These are phyloP conservation scores for Ramularia collo-cygni DNA, from an alignment of 2,329 filamentous ascomycete genomes.

Conservation along the genomic window DNA sequence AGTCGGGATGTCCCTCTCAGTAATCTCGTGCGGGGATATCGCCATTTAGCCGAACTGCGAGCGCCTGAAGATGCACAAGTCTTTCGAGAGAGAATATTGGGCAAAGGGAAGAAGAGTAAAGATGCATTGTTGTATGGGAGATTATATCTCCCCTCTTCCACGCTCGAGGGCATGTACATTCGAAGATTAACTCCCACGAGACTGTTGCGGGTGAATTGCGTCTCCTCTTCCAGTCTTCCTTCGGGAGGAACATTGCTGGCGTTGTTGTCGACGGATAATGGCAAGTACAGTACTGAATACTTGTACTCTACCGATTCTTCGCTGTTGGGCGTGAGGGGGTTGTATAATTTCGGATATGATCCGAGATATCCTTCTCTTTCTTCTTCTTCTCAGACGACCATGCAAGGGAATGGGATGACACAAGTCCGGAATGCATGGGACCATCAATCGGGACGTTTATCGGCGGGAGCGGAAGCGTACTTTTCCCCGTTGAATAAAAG, in stretches of 20 bases:
- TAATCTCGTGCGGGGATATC: conserved; percentile 73
- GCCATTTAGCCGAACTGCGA: conserved; percentile 63
- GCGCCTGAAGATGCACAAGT: conserved; percentile 44
- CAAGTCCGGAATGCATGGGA: too few relatives aligned
- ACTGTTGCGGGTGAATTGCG: conserved; percentile 72
- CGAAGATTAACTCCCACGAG: conserved; percentile 69
- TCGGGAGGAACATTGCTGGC: conserved; percentile 72
- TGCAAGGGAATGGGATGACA: too few relatives aligned
- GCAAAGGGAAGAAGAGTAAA: conserved; percentile 44
- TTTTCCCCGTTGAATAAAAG: conserved; percentile 94
- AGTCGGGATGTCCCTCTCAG: conserved; percentile 71
- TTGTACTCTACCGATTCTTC: conserved; percentile 90
- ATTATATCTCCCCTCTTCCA: conserved; percentile 75
- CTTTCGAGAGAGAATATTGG: conserved; percentile 43
- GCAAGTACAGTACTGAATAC: conserved; percentile 82
- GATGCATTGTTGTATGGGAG: conserved; percentile 67
- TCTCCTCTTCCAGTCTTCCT: conserved; percentile 63
- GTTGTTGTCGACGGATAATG: conserved; percentile 72
- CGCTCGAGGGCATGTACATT: conserved; percentile 78
- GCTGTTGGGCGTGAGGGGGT: conserved; percentile 73
- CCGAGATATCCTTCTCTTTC: conserved; percentile 33
- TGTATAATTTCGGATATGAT: conserved; percentile 91
- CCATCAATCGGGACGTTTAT: conserved; percentile 72
- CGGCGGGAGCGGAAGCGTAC: conserved; percentile 86
- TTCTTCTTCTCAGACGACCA: too few relatives aligned